Evolutionary conservation across 129 eudicot species (phyloP).

Genomic region (Helianthus annuus): HanXRQr2.0-SUNRISE NC_035437.2:168131506-168132005

Average conservation of each 20-base stretch:
- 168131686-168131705: slow-evolving; percentile 18
- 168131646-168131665: not conserved
- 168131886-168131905: slow-evolving; percentile 3
- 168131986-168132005: not conserved
- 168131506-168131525: no score
- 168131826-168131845: slow-evolving; percentile 32
- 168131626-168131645: not conserved
- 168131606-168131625: not conserved
- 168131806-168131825: slow-evolving; percentile 30
- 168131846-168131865: slow-evolving; percentile 36
- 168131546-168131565: no score
- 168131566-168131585: no score
- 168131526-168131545: no score
- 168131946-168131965: slow-evolving; percentile 16
- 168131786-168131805: slow-evolving; percentile 37
- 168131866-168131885: slow-evolving; percentile 19
- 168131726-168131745: slow-evolving; percentile 32
- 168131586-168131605: not conserved
- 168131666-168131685: slow-evolving; percentile 13
- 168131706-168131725: slow-evolving; percentile 32
- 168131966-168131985: not conserved
- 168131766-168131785: slow-evolving; percentile 32
- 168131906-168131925: slow-evolving; percentile 23
- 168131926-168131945: slow-evolving; percentile 34
- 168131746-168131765: slow-evolving; percentile 24